Evolutionary conservation across 805 yeast species (phyloP), one percentile per base, ranked within the genome.

Genomic region (Spathaspora girioi): DNA sequence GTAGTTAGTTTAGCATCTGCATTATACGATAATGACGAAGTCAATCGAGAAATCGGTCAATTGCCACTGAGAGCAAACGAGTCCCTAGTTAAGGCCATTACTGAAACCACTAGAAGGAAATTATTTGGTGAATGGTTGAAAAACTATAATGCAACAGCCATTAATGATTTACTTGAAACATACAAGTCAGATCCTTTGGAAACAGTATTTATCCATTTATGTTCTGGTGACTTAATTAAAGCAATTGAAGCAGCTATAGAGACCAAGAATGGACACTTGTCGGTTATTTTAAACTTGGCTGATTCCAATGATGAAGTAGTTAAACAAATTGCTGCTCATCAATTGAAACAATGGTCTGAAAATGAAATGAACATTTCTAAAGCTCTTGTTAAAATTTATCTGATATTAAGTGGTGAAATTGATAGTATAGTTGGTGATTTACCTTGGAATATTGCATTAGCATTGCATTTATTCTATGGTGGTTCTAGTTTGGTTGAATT

Each of bases 291-390:
- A 11, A 78, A 97, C 0, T 69, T 87, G 43, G 64, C 87, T 7
- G 96, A 89, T 32, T 84, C 94, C 0, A 85, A 86, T 57, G 87
- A 85, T 56, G 76, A 76, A 0, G 73, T 76, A 1, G 84, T 87
- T 2, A 73, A 75, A 47, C 60, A 59, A 0, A 71, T 82, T 48
- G 92, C 97, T 0, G 56, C 62, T 6, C 65, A 66, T 32, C 97
- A 91, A 66, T 66, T 93, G 20, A 67, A 71, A 2, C 80, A 78
- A 38, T 92, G 97, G 97, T 64, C 65, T 29, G 70, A 73, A 3
- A 68, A 69, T 5, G 50, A 55, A 23, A 71, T 74, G 4, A 68
- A 70, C 3, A 82, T 86, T 50, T 91, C 96, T 1, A 50, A 49
- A 0, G 68, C 78, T 2, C 66, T 89, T 18, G 62, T 81, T 14